Percentiles rank a stretch among this genome's conserved stretches.
Conservation (phyloP, 495 filamentous ascomycete genomes). For the Aspergillus bertholletiae region DNA sequence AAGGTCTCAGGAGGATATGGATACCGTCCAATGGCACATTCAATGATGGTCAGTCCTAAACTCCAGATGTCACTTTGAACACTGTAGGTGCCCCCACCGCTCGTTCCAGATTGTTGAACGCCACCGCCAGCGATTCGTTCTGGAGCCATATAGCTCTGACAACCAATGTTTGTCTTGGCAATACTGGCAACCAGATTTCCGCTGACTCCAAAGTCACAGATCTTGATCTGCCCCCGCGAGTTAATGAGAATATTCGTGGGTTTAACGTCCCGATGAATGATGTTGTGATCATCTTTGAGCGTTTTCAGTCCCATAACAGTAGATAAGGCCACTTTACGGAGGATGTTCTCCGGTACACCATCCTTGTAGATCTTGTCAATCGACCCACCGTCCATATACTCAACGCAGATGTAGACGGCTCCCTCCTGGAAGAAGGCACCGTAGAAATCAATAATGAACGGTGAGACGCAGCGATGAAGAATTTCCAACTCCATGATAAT, state of each 20-base stretch:
- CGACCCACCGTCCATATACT: constrained; percentile 99
- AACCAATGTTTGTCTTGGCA: constrained; percentile 98
- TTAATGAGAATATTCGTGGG: constrained; percentile 97
- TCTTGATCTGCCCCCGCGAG: constrained; percentile 87
- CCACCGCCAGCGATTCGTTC: constrained; percentile 89
- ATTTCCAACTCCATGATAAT: constrained; percentile 99
- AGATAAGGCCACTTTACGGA: constrained; percentile 88
- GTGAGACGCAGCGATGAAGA: constrained; percentile 89
- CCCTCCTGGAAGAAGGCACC: constrained; percentile 99
- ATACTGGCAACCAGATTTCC: constrained; percentile 97
- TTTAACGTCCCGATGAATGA: constrained; percentile 98
- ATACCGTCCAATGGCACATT: constrained; percentile 93
- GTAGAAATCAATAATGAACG: constrained; percentile 98
- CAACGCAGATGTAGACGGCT: constrained; percentile 98
- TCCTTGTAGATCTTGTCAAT: constrained; percentile 96
- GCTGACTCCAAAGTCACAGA: constrained; percentile 97
- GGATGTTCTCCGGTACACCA: constrained; percentile 82
- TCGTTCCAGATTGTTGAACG: constrained; percentile 69
- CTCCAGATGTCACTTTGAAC: constrained; percentile 99
- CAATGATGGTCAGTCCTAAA: constrained; percentile 89
- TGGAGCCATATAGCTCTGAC: constrained; percentile 99
- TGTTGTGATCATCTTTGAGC: constrained; percentile 97
- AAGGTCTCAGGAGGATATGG: constrained; percentile 98
- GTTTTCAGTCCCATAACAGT: constrained; percentile 88
- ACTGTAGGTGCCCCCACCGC: constrained; percentile 82